These are phyloP conservation scores for Solanum bulbocastanum DNA, from an alignment of 257 asterid genomes.

Conservation along the genomic window DNA sequence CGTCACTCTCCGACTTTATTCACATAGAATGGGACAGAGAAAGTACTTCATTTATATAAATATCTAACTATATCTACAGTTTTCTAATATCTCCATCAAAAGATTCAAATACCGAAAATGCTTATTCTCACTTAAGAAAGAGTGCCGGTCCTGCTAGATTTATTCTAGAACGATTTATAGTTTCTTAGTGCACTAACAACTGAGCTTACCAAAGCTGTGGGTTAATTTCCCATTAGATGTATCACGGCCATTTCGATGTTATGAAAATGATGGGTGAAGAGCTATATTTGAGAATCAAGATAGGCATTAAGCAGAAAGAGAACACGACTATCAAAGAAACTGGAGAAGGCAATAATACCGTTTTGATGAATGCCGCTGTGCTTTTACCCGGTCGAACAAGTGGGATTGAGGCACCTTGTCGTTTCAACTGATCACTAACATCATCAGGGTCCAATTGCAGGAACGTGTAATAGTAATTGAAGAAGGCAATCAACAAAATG, in stretches of 20 bases:
- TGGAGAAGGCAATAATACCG: conserved; percentile 27
- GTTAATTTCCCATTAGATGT: neutral
- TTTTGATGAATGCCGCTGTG: conserved; percentile 74
- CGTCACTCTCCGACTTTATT: neutral
- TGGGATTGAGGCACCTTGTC: conserved; percentile 99
- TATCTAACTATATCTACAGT: neutral
- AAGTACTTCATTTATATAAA: neutral
- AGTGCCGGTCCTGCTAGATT: neutral
- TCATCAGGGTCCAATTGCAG: conserved; percentile 97
- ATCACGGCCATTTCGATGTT: neutral
- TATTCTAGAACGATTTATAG: neutral
- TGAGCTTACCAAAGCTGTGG: neutral
- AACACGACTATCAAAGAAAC: neutral
- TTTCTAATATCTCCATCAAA: neutral
- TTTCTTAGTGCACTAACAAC: neutral
- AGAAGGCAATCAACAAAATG: conserved; percentile 82
- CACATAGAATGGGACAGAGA: neutral
- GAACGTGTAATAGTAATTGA: conserved; percentile 95
- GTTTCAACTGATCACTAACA: conserved; percentile 92
- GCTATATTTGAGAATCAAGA: neutral
- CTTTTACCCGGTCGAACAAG: conserved; percentile 95
- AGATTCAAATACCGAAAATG: neutral
- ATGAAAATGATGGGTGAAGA: neutral
- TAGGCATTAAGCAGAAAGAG: neutral
- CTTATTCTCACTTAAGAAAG: neutral